phyloP scores from a whole-genome alignment of 805 yeast genomes.

The Suhomyces prunicola region DNA sequence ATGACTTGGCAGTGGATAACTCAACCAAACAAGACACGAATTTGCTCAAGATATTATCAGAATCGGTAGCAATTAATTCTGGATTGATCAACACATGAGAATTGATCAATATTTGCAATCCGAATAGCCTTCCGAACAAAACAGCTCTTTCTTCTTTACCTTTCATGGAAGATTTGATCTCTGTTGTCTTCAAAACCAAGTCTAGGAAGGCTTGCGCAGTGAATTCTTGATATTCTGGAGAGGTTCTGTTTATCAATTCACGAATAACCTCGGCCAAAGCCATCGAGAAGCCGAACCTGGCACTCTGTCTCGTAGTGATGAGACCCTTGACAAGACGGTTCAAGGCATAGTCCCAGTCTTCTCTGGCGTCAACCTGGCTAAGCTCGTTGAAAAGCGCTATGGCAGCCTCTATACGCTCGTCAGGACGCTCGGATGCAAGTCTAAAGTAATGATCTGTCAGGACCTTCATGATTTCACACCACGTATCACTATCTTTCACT shows the following conservation, averaged over 20 bases:
- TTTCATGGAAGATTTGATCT: constrained; percentile 42
- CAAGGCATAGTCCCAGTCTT: constrained; percentile 81
- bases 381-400: constrained; percentile 62
- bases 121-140: constrained; percentile 81
- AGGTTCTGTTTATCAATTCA: constrained; percentile 25
- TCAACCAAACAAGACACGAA: constrained; percentile 50
- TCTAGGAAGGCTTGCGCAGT: constrained; percentile 33
- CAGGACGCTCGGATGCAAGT: constrained; percentile 71
- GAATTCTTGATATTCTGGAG: constrained; percentile 25
- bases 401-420: constrained; percentile 73
- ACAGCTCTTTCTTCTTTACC: constrained; percentile 82
- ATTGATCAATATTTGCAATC: constrained; percentile 68
- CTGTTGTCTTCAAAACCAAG: constrained; percentile 38
- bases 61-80: constrained; percentile 7
- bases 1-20: constrained; percentile 63
- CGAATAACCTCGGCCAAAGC: constrained; percentile 69
- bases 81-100: constrained; percentile 29
- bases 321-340: constrained; percentile 78
- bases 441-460: constrained; percentile 74
- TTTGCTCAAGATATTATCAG: constrained; percentile 27
- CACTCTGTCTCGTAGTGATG: constrained; percentile 76
- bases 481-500: not conserved
- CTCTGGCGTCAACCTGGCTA: constrained; percentile 32
- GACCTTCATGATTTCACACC: constrained; percentile 39
- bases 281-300: constrained; percentile 84